Evolutionary conservation across 345 rosid species (phyloP).

Genomic region (Kandelia obovata): DNA sequence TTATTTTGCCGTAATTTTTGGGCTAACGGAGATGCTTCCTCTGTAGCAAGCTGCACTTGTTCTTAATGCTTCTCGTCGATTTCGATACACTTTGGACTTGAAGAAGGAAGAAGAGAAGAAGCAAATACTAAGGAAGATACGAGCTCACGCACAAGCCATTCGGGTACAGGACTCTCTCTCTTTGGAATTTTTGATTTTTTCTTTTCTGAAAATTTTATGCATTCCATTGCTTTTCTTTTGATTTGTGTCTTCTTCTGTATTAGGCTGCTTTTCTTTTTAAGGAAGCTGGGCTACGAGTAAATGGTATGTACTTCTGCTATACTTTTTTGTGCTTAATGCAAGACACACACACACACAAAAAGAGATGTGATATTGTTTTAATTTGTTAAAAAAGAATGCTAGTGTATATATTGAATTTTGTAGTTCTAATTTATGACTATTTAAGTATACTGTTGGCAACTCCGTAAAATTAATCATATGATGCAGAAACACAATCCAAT

Average conservation of each 20-base stretch:
- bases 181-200: not conserved
- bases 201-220: not conserved
- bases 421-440: too few relatives aligned
- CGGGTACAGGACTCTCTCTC: conserved; percentile 35
- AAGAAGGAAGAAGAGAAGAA: conserved; percentile 78
- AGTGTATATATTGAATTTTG: too few relatives aligned
- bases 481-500: not conserved
- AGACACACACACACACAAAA: not conserved
- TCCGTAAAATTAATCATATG: not conserved
- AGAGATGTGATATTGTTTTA: not conserved
- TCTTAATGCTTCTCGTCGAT: conserved; percentile 90
- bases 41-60: conserved; percentile 90
- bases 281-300: conserved; percentile 19
- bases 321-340: not conserved
- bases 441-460: not conserved
- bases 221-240: not conserved
- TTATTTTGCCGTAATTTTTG: too few relatives aligned
- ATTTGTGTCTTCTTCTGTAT: conserved; percentile 4
- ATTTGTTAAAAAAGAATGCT: not conserved
- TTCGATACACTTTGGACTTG: conserved; percentile 94
- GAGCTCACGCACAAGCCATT: conserved; percentile 94
- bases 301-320: conserved; percentile 12
- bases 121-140: conserved; percentile 68
- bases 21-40: not conserved
- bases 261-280: conserved; percentile 32